phyloP scores from a whole-genome alignment of 495 filamentous ascomycete genomes.

The Penicillium herquei region DNA sequence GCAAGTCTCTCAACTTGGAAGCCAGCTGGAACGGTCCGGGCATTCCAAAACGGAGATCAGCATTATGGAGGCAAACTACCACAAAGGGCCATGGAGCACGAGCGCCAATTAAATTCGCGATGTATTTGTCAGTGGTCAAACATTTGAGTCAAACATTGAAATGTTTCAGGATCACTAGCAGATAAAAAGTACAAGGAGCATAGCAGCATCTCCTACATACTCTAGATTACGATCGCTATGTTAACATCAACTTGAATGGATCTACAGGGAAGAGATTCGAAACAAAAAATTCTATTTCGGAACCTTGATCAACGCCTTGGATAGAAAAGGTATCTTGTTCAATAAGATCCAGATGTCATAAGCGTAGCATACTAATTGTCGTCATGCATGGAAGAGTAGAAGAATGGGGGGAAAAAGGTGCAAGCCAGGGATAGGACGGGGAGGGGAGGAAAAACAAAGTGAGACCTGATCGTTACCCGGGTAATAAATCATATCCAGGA shows the following conservation, averaged over 20 bases:
- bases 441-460: neutral
- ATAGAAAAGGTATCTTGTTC: slow-evolving; percentile 12
- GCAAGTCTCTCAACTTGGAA: neutral
- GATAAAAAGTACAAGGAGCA: no score
- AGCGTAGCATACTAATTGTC: slow-evolving; percentile 34
- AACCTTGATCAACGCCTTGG: slow-evolving; percentile 23
- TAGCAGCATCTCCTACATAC: slow-evolving; percentile 6
- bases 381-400: slow-evolving; percentile 8
- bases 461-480: neutral
- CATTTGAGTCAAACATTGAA: no score
- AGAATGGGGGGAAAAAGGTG: slow-evolving; percentile 2
- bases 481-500: neutral
- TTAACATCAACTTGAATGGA: neutral
- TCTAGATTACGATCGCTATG: neutral
- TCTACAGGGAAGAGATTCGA: neutral
- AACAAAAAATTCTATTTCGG: slow-evolving; percentile 33
- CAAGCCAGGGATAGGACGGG: neutral
- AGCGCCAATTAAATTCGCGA: neutral
- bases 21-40: neutral
- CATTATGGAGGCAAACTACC: neutral
- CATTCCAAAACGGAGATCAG: slow-evolving; percentile 4
- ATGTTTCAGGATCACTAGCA: no score
- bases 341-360: slow-evolving; percentile 28
- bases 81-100: neutral
- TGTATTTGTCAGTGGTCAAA: neutral